A percentile compares a stretch with the other conserved stretches of the same genome.
Conservation (phyloP, 305 asterid species). For the Solanum aculeatissimum region DNA sequence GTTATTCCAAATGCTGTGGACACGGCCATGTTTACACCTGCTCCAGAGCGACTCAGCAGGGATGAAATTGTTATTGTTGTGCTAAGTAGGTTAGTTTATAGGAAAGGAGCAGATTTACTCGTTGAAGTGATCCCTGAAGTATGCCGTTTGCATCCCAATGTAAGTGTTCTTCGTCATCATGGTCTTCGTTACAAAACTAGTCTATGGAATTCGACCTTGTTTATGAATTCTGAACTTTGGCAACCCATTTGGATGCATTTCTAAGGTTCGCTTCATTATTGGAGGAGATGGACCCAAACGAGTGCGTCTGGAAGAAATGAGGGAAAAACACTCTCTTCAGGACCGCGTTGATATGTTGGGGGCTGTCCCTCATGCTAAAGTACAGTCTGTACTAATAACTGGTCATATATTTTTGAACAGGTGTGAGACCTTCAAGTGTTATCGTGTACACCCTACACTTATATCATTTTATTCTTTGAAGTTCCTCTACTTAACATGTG, state of each 20-base stretch:
- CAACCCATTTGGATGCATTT: constrained; percentile 4
- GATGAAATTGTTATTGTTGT: constrained; percentile 75
- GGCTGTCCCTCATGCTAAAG: constrained; percentile 97
- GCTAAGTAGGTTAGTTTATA: constrained; percentile 86
- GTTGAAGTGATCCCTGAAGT: constrained; percentile 97
- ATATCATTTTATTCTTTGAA: neutral
- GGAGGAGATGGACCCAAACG: constrained; percentile 99
- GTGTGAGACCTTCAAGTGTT: neutral
- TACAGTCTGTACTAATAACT: constrained; percentile 64
- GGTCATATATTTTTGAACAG: neutral
- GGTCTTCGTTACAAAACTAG: neutral
- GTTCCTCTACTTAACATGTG: neutral
- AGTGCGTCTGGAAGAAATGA: constrained; percentile 96
- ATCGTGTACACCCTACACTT: neutral
- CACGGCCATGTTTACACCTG: constrained; percentile 92
- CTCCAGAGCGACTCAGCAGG: constrained; percentile 48
- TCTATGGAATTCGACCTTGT: neutral
- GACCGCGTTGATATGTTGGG: constrained; percentile 98
- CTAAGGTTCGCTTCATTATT: constrained; percentile 79
- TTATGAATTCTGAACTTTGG: neutral
- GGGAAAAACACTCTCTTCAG: constrained; percentile 96
- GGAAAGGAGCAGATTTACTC: constrained; percentile 92
- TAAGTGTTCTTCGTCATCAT: constrained; percentile 15
- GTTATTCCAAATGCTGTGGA: constrained; percentile 97
- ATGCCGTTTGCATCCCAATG: constrained; percentile 77